Conservation (phyloP, 345 rosid species). For the Dovyalis caffra region DNA sequence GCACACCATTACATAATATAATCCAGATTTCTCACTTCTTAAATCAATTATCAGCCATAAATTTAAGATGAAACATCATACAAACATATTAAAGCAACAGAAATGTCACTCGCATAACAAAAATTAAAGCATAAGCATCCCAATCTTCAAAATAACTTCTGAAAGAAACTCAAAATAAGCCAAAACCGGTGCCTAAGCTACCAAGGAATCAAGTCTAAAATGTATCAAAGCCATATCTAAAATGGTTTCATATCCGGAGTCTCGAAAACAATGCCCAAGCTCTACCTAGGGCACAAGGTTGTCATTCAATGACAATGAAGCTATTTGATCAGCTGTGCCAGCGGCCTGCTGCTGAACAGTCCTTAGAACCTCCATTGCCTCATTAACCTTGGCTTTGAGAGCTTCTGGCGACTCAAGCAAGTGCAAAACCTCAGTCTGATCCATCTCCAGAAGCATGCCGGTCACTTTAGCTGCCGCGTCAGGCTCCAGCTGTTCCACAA, state of each 20-base stretch:
- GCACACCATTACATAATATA: no score
- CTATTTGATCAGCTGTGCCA: conserved; percentile 64
- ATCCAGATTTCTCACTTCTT: no score
- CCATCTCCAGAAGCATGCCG: conserved; percentile 98
- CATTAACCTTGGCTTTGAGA: conserved; percentile 80
- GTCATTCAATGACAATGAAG: conserved; percentile 67
- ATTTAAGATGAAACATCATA: not conserved
- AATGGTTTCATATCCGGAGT: conserved; percentile 6
- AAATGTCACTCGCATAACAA: conserved; percentile 6
- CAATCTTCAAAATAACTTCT: not conserved
- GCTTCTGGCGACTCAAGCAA: conserved; percentile 93
- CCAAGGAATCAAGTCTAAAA: conserved; percentile 7
- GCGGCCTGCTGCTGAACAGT: conserved; percentile 68
- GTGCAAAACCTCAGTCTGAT: conserved; percentile 90
- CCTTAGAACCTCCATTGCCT: conserved; percentile 96
- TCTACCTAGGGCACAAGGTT: conserved; percentile 50
- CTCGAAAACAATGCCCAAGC: not conserved
- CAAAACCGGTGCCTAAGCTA: conserved; percentile 13
- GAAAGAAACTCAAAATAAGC: not conserved
- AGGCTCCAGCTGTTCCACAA: conserved; percentile 85
- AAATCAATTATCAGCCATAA: not conserved
- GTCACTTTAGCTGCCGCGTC: conserved; percentile 93
- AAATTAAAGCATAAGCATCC: not conserved
- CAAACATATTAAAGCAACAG: not conserved
- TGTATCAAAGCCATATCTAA: conserved; percentile 11